Base-by-base conservation (phyloP, 208 protist genomes). In the Crithidia sp. region DNA sequence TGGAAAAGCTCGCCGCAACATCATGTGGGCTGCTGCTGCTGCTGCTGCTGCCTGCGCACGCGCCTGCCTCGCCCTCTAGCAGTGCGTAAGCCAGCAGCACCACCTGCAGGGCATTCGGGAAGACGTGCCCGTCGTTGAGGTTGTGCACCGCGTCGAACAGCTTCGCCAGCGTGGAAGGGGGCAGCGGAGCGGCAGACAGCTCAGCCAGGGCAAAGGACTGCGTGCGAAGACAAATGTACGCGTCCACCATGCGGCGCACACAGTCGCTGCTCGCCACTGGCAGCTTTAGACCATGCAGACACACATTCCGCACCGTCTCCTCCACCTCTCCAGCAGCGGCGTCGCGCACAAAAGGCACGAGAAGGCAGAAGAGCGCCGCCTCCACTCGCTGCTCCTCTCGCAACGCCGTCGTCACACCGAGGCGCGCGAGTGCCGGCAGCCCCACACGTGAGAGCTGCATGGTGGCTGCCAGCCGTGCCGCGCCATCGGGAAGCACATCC, bases 261-360 rank as follows among this genome's bases (percentile, higher is more conserved):
- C 68, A 84, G 62, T 93, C 83, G 71, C 66, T 80, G 41, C 76
- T 81, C 7, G 75, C 53, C 16, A 84, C 65, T 14, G 92, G 82
- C 28, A 96, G 75, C 77, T 94, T 96, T n/a, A 96, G 80, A 9
- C 89, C 84, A 65, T 92, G 87, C 14, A 96, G 55, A 69, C 86
- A 92, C 3, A 96, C 60, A 13, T 84, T 86, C 40, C 85, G 87
- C 44, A 94, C 68, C 28, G 80, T 81, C 16, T 83, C 72, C 44
- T 84, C 79, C 3, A 89, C 45, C 37, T 86, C 69, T 5, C 73
- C 74, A 0, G 67, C 74, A 0, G 67, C 56, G 37, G 71, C n/a
- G 8, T 60, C 72, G 44, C 78, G 67, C 17, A 88, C 84, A 69
- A 92, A 91, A 7, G 87, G 85, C 13, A 95, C 58, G 10, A 82